A percentile compares a stretch with the other conserved stretches of the same genome.
These are phyloP conservation scores for Cyberlindnera misumaiensis DNA, from an alignment of 805 yeast species.

Conservation along the genomic window DNA sequence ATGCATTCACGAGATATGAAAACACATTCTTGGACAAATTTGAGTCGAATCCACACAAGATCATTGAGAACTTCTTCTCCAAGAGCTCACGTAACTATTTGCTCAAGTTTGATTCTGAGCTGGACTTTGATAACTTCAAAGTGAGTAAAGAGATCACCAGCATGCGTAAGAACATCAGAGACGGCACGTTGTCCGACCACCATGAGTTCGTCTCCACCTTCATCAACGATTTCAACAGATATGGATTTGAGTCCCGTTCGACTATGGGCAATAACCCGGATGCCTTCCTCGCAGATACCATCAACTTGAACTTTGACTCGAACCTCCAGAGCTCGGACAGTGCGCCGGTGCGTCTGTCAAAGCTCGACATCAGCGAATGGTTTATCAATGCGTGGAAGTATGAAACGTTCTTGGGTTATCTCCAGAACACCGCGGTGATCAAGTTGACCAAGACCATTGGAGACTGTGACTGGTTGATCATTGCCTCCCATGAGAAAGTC, in stretches of 20 bases:
- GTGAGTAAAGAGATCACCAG: slow-evolving; percentile 19
- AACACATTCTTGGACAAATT: slow-evolving; percentile 36
- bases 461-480: slow-evolving; percentile 33
- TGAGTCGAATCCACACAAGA: slow-evolving; percentile 31
- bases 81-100: slow-evolving; percentile 29
- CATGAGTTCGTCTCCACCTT: slow-evolving; percentile 21
- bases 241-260: slow-evolving; percentile 20
- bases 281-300: slow-evolving; percentile 23
- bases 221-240: slow-evolving; percentile 21
- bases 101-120: slow-evolving; percentile 25
- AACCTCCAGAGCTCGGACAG: slow-evolving; percentile 18
- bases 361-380: slow-evolving; percentile 32
- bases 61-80: slow-evolving; percentile 29
- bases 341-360: slow-evolving; percentile 29
- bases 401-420: slow-evolving; percentile 29
- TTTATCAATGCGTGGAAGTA: slow-evolving; percentile 34
- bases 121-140: slow-evolving; percentile 25
- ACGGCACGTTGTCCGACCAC: slow-evolving; percentile 19
- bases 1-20: slow-evolving; percentile 31
- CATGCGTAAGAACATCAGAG: slow-evolving; percentile 19
- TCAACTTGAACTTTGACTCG: slow-evolving; percentile 24
- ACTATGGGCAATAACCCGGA: slow-evolving; percentile 15
- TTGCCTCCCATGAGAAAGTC: slow-evolving; percentile 27
- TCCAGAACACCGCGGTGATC: slow-evolving; percentile 29
- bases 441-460: slow-evolving; percentile 31